Conservation (phyloP, 441 rosid species). For the Pelargonium fulgidum region DNA sequence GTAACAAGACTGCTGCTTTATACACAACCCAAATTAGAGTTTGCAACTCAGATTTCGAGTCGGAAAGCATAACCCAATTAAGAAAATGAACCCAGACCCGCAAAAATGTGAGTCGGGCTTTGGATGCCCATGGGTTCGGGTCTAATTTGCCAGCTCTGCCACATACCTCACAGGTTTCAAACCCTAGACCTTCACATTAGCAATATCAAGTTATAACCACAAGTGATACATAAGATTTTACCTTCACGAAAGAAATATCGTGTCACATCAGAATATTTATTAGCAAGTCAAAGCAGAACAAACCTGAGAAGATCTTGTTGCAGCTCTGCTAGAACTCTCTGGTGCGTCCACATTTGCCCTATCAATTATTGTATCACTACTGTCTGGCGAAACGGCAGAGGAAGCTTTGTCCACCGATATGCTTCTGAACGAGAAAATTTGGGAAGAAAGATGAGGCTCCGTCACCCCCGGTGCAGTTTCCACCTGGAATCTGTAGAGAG, state of each 20-base stretch:
- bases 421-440: conserved; percentile 90
- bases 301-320: conserved; percentile 60
- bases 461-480: conserved; percentile 63
- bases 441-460: conserved; percentile 75
- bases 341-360: conserved; percentile 28
- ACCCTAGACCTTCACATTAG: background rate
- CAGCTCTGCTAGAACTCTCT: conserved; percentile 51
- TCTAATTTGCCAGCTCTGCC: too few relatives aligned
- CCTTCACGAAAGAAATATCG: too few relatives aligned
- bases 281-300: conserved; percentile 10
- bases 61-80: too few relatives aligned
- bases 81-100: too few relatives aligned
- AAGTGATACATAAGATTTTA: background rate
- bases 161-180: too few relatives aligned
- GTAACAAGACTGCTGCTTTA: background rate
- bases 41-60: too few relatives aligned
- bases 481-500: conserved; percentile 81
- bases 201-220: background rate
- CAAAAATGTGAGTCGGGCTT: too few relatives aligned
- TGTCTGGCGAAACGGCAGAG: conserved; percentile 29
- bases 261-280: background rate
- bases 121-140: too few relatives aligned
- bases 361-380: conserved; percentile 25
- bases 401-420: conserved; percentile 47
- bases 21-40: too few relatives aligned